A percentile compares a stretch with the other conserved stretches of the same genome.
Conservation (phyloP, 2,329 filamentous ascomycete species). For the Thelonectria blattea region DNA sequence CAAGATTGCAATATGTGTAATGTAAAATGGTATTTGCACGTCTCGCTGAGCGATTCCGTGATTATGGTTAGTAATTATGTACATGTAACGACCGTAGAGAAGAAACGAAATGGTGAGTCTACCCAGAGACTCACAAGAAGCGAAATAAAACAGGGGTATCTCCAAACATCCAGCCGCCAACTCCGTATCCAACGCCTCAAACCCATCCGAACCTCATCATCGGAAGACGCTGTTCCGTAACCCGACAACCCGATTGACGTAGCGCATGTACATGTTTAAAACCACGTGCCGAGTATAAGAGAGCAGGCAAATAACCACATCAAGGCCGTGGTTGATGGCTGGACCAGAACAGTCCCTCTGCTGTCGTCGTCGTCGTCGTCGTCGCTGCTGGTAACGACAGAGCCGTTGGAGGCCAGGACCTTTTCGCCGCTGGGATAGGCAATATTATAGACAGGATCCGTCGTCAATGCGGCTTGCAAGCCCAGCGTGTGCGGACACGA, state of each 20-base stretch:
- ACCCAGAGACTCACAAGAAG: slow-evolving; percentile 3
- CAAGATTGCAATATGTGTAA: background rate
- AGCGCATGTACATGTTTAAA: background rate
- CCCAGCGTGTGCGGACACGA: slow-evolving; percentile 52
- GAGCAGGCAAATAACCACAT: slow-evolving; percentile 24
- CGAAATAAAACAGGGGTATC: slow-evolving; percentile 31
- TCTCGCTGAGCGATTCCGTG: background rate
- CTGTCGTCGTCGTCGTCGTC: slow-evolving; percentile 10
- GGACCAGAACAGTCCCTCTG: background rate
- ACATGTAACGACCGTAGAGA: background rate
- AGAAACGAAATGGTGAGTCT: background rate
- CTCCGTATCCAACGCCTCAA: slow-evolving; percentile 2
- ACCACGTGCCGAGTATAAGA: slow-evolving; percentile 17
- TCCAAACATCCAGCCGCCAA: slow-evolving; percentile 16
- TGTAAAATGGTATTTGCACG: background rate
- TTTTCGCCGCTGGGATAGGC: slow-evolving; percentile 52
- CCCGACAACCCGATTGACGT: background rate
- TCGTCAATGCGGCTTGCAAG: slow-evolving; percentile 42
- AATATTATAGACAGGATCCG: slow-evolving; percentile 54
- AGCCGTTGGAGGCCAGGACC: slow-evolving; percentile 43
- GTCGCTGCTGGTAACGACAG: slow-evolving; percentile 8
- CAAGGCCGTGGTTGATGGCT: slow-evolving; percentile 17
- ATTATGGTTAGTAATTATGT: background rate
- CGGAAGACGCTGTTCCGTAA: background rate
- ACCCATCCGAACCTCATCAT: background rate